phyloP scores from a whole-genome alignment of 805 yeast genomes.

The Metschnikowia cerradonensis region DNA sequence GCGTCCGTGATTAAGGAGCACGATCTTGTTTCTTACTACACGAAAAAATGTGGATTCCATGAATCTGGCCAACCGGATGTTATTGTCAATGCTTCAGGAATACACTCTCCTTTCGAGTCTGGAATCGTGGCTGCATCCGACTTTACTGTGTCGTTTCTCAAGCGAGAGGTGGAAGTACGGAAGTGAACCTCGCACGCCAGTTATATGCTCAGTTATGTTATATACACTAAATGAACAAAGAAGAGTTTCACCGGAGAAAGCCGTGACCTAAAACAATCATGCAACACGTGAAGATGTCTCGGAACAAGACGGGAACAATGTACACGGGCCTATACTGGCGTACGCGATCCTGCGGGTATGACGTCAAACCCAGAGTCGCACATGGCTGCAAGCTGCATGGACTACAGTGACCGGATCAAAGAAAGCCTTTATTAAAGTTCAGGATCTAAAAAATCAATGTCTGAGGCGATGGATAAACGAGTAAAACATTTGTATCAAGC shows the following conservation, averaged over 20 bases:
- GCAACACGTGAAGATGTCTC: too few relatives aligned
- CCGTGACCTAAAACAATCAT: not conserved
- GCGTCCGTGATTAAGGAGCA: constrained; percentile 50
- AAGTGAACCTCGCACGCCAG: not conserved
- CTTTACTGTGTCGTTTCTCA: constrained; percentile 40
- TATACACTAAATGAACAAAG: not conserved
- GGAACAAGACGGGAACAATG: not conserved
- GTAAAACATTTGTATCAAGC: not conserved
- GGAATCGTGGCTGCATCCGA: constrained; percentile 36
- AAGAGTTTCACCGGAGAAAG: not conserved
- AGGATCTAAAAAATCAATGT: not conserved
- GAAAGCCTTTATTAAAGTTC: not conserved
- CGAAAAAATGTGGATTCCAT: constrained; percentile 35
- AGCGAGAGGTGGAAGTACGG: constrained; percentile 16
- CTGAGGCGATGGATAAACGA: not conserved
- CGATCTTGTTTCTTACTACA: constrained; percentile 43
- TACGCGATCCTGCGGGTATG: not conserved
- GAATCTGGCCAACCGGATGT: constrained; percentile 21
- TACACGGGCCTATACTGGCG: not conserved
- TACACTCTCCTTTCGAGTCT: constrained; percentile 29
- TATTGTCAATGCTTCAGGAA: constrained; percentile 8
- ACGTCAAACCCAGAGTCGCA: not conserved
- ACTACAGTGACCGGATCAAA: not conserved
- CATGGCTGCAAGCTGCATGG: constrained; percentile 1
- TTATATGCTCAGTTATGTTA: not conserved